Base-by-base conservation (phyloP, 2,329 filamentous ascomycete species). In the Tolypocladium ophioglossoides region DNA sequence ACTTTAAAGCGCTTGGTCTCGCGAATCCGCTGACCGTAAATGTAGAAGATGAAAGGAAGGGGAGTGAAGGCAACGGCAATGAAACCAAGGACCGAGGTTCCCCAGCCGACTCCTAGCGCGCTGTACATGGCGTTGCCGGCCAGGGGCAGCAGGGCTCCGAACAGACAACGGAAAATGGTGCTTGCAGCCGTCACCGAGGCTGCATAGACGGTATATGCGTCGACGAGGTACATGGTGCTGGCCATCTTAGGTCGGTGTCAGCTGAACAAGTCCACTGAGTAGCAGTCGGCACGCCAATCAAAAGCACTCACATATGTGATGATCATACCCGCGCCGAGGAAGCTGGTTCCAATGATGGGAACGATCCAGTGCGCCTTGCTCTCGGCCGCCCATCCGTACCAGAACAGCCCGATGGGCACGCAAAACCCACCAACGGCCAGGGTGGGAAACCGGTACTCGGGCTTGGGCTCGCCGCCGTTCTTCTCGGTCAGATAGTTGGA, bases 311-410 rank as follows among this genome's bases (percentile, higher is more conserved):
- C 48, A 37, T 35, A 50, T 24, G 48, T 37, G 48, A 50, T 37
- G 22, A 37, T 50, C 32, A 50, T 50, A 2, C 48, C 48, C 20
- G 22, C 35, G 10, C 48, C 35, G n/a, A 50, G 35, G 48, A 50
- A 35, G 24, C 48, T 60, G 0, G 71, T 77, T 0, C 70, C 72
- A 6, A 76, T 67, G 52, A 78, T 75, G 0, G 77, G 76, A 18
- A 80, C 73, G 14, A 81, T 74, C 75, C 76, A 82, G 53, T 78
- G 75, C 2, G 76, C 68, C n/a, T 68, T 58, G 12, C 73, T 70
- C n/a, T 81, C 62, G 0, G 73, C 72, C 30, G 59, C 58, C 64
- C 63, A 65, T 0, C 60, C 63, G 27, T 66, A 65, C 38, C 64
- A 47, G 20, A 65, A 54, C 2, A 67, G 35, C 0, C 64, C 61